Conservation (phyloP, 345 rosid genomes). For the Euphorbia pulcherrima region DNA sequence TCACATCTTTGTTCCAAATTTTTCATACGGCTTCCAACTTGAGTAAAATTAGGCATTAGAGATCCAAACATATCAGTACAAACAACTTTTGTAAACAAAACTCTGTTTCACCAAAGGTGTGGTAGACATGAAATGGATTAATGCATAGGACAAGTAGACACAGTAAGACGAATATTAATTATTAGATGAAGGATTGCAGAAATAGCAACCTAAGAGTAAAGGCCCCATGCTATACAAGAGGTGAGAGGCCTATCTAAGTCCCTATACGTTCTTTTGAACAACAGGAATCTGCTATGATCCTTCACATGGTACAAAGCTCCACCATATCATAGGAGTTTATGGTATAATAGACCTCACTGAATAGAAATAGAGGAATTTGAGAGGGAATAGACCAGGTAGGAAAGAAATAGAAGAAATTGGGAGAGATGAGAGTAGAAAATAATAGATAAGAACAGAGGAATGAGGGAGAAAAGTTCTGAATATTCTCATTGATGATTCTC, state of each 20-base stretch:
- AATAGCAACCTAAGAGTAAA: background rate
- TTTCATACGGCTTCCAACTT: background rate
- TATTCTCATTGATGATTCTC: too few species aligned
- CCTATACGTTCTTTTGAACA: background rate
- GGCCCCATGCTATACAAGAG: background rate
- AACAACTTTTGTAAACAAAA: background rate
- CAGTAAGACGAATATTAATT: background rate
- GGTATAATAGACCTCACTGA: background rate
- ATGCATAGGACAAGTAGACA: background rate
- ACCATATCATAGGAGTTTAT: background rate
- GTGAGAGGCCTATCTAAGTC: background rate
- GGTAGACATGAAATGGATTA: background rate
- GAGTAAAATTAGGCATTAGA: background rate
- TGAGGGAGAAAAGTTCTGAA: too few species aligned
- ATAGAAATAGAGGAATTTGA: too few species aligned
- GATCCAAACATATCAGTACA: background rate
- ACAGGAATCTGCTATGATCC: constrained; percentile 3
- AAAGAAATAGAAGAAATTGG: too few species aligned
- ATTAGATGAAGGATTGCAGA: background rate
- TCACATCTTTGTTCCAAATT: background rate
- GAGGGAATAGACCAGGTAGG: too few species aligned
- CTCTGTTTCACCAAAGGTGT: background rate
- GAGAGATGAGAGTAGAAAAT: too few species aligned
- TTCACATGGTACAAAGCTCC: background rate
- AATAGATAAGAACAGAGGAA: too few species aligned